Conservation (phyloP, 176 grass and related monocot species). For the Ampelocalamus luodianensis region DNA sequence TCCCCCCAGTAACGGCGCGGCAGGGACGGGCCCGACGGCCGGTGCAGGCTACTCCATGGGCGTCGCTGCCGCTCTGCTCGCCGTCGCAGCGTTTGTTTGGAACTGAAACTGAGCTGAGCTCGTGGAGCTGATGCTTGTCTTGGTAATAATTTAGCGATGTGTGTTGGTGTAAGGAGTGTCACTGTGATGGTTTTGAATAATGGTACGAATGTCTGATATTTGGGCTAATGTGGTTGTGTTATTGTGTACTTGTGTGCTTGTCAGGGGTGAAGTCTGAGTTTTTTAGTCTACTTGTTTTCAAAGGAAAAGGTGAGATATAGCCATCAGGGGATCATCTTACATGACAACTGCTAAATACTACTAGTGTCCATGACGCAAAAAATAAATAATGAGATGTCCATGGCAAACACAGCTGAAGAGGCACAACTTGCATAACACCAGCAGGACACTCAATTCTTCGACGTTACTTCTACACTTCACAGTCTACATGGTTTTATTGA, state of each 20-base stretch:
- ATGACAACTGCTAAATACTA: not conserved
- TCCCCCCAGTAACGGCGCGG: too few relatives aligned
- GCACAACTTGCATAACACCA: not conserved
- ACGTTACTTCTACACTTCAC: not conserved
- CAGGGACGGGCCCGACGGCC: not conserved
- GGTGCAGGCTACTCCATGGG: not conserved
- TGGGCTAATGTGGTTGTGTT: not conserved
- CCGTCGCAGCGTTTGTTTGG: constrained; percentile 26
- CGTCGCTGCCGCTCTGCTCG: not conserved
- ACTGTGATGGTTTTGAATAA: not conserved
- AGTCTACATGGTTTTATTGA: not conserved
- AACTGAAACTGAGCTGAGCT: constrained; percentile 7
- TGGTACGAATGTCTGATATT: too few relatives aligned
- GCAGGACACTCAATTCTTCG: too few relatives aligned
- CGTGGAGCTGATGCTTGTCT: not conserved
- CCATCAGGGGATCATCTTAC: not conserved
- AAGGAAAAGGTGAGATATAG: not conserved
- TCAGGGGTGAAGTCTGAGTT: not conserved
- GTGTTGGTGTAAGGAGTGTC: not conserved
- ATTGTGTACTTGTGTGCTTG: not conserved
- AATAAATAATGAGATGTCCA: not conserved
- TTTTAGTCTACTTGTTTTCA: not conserved
- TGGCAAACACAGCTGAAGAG: not conserved
- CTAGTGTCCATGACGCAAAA: not conserved
- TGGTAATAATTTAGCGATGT: not conserved